phyloP scores from a whole-genome alignment of 129 eudicot genomes.

The Smallanthus sonchifolius region DNA sequence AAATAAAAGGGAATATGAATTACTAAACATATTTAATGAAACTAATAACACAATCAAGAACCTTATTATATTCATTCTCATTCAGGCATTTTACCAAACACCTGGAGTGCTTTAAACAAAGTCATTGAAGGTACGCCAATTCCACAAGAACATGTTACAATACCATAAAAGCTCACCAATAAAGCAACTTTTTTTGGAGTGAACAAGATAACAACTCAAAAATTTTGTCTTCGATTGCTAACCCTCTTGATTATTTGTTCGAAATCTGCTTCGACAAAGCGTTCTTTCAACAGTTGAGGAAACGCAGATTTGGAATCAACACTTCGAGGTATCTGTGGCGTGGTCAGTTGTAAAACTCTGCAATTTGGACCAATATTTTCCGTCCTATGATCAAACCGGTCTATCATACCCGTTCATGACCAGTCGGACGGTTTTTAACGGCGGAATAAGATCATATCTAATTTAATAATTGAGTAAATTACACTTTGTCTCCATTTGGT shows the following conservation, averaged over 20 bases:
- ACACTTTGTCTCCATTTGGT: no score
- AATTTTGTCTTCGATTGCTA: background rate
- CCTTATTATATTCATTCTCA: slow-evolving; percentile 1
- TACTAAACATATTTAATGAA: background rate
- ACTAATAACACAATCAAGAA: slow-evolving; percentile 1
- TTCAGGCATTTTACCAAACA: slow-evolving; percentile 46
- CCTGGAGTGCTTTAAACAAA: slow-evolving; percentile 13
- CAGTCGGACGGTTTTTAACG: no score
- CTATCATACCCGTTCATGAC: no score
- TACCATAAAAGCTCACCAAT: slow-evolving; percentile 4
- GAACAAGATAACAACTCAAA: background rate
- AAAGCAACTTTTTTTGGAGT: background rate
- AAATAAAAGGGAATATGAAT: background rate
- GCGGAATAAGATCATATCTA: no score
- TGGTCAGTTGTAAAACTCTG: background rate
- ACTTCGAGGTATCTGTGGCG: background rate
- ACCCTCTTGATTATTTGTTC: background rate
- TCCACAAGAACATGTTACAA: background rate
- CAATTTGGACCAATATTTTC: background rate
- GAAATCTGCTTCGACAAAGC: background rate
- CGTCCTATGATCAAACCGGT: no score
- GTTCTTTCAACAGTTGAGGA: background rate
- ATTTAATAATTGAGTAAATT: no score
- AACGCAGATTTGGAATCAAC: background rate
- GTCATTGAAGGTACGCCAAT: background rate